Evolutionary conservation across 2,329 filamentous ascomycete species (phyloP).

Genomic region (Chaetomium globosum): DNA sequence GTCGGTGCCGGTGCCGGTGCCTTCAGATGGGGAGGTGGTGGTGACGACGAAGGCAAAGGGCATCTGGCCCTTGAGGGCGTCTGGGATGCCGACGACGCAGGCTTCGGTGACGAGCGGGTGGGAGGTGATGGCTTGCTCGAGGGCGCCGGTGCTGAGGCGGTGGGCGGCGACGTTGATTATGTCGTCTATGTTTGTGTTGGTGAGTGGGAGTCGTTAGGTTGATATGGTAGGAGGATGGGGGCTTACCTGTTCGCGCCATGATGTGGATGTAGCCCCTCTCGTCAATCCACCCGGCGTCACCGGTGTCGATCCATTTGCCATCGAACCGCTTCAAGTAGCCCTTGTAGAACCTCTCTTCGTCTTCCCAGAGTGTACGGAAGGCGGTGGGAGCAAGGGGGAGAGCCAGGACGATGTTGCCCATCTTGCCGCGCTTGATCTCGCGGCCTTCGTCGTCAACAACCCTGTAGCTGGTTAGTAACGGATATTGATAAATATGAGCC

Average conservation of each 20-base stretch:
- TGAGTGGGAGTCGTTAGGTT: no score
- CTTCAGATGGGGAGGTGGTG: conserved; percentile 50
- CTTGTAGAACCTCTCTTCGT: conserved; percentile 82
- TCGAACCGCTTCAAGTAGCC: conserved; percentile 81
- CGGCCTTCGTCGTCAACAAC: conserved; percentile 79
- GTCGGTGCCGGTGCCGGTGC: conserved; percentile 33
- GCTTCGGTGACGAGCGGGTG: conserved; percentile 80
- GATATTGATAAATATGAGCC: no score
- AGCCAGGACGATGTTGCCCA: conserved; percentile 89
- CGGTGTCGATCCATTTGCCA: conserved; percentile 86
- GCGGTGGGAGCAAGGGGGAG: conserved; percentile 83
- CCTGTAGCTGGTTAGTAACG: conserved; percentile 38
- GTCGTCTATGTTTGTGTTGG: conserved; percentile 61
- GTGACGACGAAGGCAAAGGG: conserved; percentile 85
- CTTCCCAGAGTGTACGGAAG: conserved; percentile 82
- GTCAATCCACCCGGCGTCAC: conserved; percentile 86
- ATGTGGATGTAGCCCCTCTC: conserved; percentile 67
- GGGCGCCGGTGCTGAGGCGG: conserved; percentile 81
- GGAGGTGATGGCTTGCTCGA: conserved; percentile 86
- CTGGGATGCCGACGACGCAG: conserved; percentile 83
- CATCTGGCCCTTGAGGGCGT: conserved; percentile 83
- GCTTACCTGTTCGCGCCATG: conserved; percentile 55
- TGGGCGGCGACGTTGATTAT: conserved; percentile 96
- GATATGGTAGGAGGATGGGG: not conserved
- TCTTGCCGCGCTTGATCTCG: conserved; percentile 69